A percentile compares a stretch with the other conserved stretches of the same genome.
Conservation (phyloP, 2,329 filamentous ascomycete genomes). For the Biscogniauxia marginata region DNA sequence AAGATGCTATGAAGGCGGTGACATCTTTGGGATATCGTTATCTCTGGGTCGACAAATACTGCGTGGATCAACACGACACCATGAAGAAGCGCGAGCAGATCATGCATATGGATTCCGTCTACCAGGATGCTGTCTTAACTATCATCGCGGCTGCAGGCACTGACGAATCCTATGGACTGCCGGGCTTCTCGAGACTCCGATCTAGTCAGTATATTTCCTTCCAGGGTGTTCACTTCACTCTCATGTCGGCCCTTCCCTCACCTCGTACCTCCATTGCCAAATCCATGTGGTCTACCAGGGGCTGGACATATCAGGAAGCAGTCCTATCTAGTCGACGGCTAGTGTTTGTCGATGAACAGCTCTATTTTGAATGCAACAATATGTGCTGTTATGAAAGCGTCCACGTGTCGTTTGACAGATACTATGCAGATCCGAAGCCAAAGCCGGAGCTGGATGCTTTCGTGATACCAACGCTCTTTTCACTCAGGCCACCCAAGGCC, state of each 20-base stretch:
- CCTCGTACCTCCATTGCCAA: conserved; percentile 5
- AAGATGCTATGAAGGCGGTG: conserved; percentile 8
- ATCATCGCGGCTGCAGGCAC: conserved; percentile 10
- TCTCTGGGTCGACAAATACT: conserved; percentile 14
- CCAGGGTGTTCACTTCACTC: not conserved
- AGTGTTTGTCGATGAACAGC: conserved; percentile 31
- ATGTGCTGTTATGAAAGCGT: conserved; percentile 9
- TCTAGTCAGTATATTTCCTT: not conserved
- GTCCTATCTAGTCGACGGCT: conserved; percentile 29
- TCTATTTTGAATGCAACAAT: conserved; percentile 17
- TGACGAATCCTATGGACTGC: conserved; percentile 12
- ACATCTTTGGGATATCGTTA: conserved; percentile 9
- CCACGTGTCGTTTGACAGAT: not conserved
- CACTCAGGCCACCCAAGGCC: not conserved
- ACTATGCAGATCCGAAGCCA: not conserved
- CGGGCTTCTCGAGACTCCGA: conserved; percentile 4
- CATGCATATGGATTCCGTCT: conserved; percentile 15
- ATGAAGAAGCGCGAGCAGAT: conserved; percentile 12
- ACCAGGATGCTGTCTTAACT: conserved; percentile 10
- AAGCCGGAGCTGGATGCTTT: not conserved
- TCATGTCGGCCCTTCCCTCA: conserved; percentile 8
- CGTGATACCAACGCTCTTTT: conserved; percentile 4
- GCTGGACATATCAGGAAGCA: conserved; percentile 38
- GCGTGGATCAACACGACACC: conserved; percentile 7
- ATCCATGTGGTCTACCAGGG: conserved; percentile 21